phyloP scores from a whole-genome alignment of 2,329 filamentous ascomycete species.

The Fusarium paranaense region DNA sequence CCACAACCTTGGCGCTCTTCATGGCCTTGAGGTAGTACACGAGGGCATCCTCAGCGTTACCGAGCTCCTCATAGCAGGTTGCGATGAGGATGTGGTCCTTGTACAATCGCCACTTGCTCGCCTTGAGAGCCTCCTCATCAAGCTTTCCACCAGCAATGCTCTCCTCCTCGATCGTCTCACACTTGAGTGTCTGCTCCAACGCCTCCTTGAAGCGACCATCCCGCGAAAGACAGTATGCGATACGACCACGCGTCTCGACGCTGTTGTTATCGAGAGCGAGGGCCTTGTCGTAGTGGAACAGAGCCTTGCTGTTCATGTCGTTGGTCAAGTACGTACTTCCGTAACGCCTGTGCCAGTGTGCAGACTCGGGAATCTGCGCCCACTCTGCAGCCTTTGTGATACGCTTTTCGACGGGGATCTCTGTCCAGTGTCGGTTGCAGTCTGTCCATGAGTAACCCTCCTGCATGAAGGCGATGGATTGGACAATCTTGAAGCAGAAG shows the following conservation, averaged over 20 bases:
- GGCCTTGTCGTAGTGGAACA: constrained; percentile 52
- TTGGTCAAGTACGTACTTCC: constrained; percentile 55
- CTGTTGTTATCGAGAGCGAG: constrained; percentile 52
- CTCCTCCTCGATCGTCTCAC: constrained; percentile 50
- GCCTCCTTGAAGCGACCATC: constrained; percentile 52
- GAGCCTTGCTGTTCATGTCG: constrained; percentile 50
- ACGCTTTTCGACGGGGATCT: constrained; percentile 49
- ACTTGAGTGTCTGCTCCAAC: constrained; percentile 51
- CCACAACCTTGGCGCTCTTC: constrained; percentile 40
- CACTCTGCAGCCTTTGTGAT: constrained; percentile 52
- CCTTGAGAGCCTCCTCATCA: constrained; percentile 39
- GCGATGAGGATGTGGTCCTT: constrained; percentile 55
- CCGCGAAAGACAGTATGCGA: constrained; percentile 53
- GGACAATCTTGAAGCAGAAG: constrained; percentile 58
- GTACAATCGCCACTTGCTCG: constrained; percentile 54
- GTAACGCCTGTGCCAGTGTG: constrained; percentile 53
- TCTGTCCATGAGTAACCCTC: constrained; percentile 53
- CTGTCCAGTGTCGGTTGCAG: constrained; percentile 51
- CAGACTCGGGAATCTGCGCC: constrained; percentile 50
- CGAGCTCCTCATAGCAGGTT: constrained; percentile 50
- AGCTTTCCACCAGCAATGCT: constrained; percentile 43
- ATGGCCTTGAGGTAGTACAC: constrained; percentile 54
- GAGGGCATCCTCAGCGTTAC: constrained; percentile 48
- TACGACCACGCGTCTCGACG: constrained; percentile 54
- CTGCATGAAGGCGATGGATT: constrained; percentile 54